Evolutionary conservation across 2,329 filamentous ascomycete genomes (phyloP).

Genomic region (Pseudofabraea citricarpa): DNA sequence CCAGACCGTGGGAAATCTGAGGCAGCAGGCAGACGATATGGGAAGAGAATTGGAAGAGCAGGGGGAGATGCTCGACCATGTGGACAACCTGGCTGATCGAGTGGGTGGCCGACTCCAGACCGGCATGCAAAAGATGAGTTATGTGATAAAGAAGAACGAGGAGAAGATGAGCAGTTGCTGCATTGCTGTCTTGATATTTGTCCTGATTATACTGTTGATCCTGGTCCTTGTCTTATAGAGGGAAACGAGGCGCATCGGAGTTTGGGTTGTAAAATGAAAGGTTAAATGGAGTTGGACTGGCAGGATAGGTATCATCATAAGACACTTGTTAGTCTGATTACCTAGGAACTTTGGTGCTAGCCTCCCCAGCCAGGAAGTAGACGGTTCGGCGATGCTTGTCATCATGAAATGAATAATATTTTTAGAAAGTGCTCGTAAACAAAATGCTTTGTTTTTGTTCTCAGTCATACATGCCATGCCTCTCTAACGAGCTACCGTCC

Average conservation of each 20-base stretch:
- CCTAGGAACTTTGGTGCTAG: no score
- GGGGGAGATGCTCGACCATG: constrained; percentile 77
- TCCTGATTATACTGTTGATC: constrained; percentile 81
- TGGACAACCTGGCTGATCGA: constrained; percentile 79
- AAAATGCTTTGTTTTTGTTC: not conserved
- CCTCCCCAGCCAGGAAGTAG: no score
- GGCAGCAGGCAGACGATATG: constrained; percentile 92
- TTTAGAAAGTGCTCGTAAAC: no score
- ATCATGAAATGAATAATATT: no score
- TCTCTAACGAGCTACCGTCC: not conserved
- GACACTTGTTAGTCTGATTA: no score
- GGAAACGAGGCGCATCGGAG: not conserved
- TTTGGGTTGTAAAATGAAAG: not conserved
- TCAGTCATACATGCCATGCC: constrained; percentile 7
- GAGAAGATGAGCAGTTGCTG: constrained; percentile 85
- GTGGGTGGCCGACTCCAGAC: constrained; percentile 81
- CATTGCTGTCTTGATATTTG: constrained; percentile 81
- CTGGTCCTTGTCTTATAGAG: constrained; percentile 60
- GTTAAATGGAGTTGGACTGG: no score
- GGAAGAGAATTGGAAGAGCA: constrained; percentile 95
- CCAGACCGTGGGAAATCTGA: constrained; percentile 83
- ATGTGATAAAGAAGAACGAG: constrained; percentile 86
- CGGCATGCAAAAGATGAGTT: constrained; percentile 80
- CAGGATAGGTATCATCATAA: no score
- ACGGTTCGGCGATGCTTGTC: no score